Evolutionary conservation across 768 basidiomycete genomes (phyloP).

Genomic region (Goffeauzyma gilvescens): DNA sequence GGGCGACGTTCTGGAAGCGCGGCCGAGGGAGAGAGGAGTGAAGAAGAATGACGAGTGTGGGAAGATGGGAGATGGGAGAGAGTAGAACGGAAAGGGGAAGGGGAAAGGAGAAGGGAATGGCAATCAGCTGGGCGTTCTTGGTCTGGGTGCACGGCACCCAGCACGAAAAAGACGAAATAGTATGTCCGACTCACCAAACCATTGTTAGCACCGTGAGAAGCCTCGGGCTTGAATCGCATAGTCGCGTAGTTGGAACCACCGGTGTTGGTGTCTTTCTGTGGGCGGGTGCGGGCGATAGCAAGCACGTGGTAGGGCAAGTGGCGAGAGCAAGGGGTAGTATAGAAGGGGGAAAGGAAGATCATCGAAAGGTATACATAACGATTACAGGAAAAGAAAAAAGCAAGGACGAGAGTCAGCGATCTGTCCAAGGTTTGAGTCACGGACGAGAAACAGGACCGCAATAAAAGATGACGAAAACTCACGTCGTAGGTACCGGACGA

Average conservation of each 20-base stretch:
- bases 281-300: not conserved
- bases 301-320: not conserved
- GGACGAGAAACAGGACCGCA: too few relatives aligned
- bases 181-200: slow-evolving; percentile 25
- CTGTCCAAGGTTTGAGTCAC: too few relatives aligned
- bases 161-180: not conserved
- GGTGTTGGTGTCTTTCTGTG: slow-evolving; percentile 37
- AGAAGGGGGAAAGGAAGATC: not conserved
- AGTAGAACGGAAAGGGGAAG: slow-evolving; percentile 1
- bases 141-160: not conserved
- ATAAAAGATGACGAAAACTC: too few relatives aligned
- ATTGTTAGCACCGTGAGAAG: slow-evolving; percentile 42
- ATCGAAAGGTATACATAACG: too few relatives aligned
- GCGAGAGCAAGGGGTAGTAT: not conserved
- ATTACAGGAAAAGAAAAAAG: too few relatives aligned
- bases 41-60: not conserved
- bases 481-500: slow-evolving; percentile 80
- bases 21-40: not conserved
- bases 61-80: too few relatives aligned
- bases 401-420: too few relatives aligned
- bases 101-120: too few relatives aligned
- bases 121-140: too few relatives aligned
- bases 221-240: slow-evolving; percentile 88
- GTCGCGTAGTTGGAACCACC: slow-evolving; percentile 70
- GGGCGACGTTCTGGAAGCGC: slow-evolving; percentile 52